Percentiles rank a stretch among this genome's conserved stretches.
Evolutionary conservation across 805 yeast genomes (phyloP).

Genomic region (Grigorovia yakushimaensis): DNA sequence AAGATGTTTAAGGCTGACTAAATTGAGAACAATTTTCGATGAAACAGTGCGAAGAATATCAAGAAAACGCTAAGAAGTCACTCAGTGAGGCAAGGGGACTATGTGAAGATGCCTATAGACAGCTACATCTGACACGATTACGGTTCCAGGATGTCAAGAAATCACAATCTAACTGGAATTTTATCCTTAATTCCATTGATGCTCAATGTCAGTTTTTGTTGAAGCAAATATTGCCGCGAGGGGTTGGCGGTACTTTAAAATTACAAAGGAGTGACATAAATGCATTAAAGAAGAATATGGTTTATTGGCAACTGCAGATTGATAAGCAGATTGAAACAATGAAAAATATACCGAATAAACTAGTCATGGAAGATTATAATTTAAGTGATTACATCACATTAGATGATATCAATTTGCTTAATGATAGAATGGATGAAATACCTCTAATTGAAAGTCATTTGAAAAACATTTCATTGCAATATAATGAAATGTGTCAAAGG

Average conservation of each 20-base stretch:
- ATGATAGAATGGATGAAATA: constrained; percentile 27
- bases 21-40: neutral
- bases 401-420: constrained; percentile 23
- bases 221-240: constrained; percentile 21
- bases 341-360: constrained; percentile 30
- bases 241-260: constrained; percentile 23
- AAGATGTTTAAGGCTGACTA: too few species aligned
- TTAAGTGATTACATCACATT: constrained; percentile 43
- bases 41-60: neutral
- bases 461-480: constrained; percentile 23
- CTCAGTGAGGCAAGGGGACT: constrained; percentile 40
- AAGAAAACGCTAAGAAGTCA: constrained; percentile 38
- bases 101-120: constrained; percentile 38
- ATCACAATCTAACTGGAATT: constrained; percentile 34
- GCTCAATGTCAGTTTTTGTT: constrained; percentile 39
- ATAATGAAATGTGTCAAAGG: constrained; percentile 24
- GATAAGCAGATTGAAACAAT: constrained; percentile 27
- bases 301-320: constrained; percentile 28
- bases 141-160: constrained; percentile 9
- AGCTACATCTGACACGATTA: neutral
- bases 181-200: constrained; percentile 35
- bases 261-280: constrained; percentile 17
- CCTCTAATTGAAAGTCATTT: constrained; percentile 24
- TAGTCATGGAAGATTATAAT: constrained; percentile 15
- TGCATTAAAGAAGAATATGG: constrained; percentile 16